A percentile compares a stretch with the other conserved stretches of the same genome.
Conservation (phyloP, 805 yeast species). For the Cyberlindnera saturnus region DNA sequence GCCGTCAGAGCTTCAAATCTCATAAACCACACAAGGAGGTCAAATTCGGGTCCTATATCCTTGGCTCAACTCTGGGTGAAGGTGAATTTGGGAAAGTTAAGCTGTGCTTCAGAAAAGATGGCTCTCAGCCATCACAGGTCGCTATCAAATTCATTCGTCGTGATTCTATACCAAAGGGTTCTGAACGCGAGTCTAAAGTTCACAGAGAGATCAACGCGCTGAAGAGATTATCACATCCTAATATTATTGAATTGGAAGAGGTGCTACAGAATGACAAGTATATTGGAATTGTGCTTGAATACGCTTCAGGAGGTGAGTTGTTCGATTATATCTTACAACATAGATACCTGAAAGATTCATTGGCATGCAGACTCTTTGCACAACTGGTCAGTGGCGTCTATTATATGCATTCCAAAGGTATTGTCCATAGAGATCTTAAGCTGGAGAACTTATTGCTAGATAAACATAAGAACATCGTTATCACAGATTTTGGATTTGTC, state of each 20-base stretch:
- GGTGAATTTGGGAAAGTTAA: constrained; percentile 98
- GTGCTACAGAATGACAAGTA: constrained; percentile 91
- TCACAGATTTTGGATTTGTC: constrained; percentile 84
- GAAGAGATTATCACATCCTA: constrained; percentile 83
- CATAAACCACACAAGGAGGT: constrained; percentile 51
- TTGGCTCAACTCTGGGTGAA: constrained; percentile 93
- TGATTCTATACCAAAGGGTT: constrained; percentile 80
- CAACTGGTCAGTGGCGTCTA: constrained; percentile 92
- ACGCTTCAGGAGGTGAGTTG: constrained; percentile 96
- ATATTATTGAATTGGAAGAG: constrained; percentile 85
- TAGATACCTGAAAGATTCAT: constrained; percentile 77
- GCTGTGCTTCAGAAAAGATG: constrained; percentile 90
- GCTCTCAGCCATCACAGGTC: constrained; percentile 63
- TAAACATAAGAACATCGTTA: constrained; percentile 52
- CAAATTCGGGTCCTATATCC: constrained; percentile 81
- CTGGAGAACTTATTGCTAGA: constrained; percentile 63
- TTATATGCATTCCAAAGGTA: constrained; percentile 66
- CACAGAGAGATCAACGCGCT: constrained; percentile 91
- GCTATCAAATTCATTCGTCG: constrained; percentile 90
- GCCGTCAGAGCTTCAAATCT: constrained; percentile 24
- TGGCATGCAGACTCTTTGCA: constrained; percentile 84
- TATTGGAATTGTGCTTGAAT: constrained; percentile 93
- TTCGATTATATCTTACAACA: constrained; percentile 88
- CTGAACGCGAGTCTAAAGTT: constrained; percentile 82
- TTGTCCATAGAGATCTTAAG: constrained; percentile 69